These are phyloP conservation scores for Cicer cuneatum DNA, from an alignment of 306 rosid genomes.

Conservation along the genomic window DNA sequence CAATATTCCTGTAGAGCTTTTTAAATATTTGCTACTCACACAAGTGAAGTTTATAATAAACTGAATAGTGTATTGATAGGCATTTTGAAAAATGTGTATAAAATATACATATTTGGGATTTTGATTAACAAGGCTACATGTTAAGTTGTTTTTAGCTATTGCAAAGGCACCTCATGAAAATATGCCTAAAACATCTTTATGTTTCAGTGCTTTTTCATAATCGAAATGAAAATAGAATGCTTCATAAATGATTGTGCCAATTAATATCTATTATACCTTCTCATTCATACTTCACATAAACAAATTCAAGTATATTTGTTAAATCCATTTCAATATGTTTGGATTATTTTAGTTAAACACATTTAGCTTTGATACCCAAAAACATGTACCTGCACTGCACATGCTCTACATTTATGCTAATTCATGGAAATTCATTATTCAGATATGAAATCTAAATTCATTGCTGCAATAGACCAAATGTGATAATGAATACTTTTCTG, in stretches of 20 bases:
- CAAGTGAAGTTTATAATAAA: background rate
- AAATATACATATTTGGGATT: background rate
- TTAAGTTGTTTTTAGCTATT: background rate
- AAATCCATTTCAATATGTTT: background rate
- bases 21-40: background rate
- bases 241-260: background rate
- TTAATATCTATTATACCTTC: background rate
- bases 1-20: background rate
- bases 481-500: conserved; percentile 4
- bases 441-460: background rate
- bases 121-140: background rate
- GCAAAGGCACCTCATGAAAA: conserved; percentile 1
- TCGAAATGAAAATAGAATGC: background rate
- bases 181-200: background rate
- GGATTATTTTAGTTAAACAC: background rate
- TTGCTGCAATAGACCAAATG: background rate
- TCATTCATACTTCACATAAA: background rate
- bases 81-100: background rate
- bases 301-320: background rate
- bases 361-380: background rate
- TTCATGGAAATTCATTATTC: conserved; percentile 3
- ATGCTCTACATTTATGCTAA: background rate
- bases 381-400: background rate
- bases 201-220: background rate
- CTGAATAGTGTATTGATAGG: background rate